These are phyloP conservation scores for Fusarium sp. DNA, from an alignment of 2,329 filamentous ascomycete species.

Conservation along the genomic window DNA sequence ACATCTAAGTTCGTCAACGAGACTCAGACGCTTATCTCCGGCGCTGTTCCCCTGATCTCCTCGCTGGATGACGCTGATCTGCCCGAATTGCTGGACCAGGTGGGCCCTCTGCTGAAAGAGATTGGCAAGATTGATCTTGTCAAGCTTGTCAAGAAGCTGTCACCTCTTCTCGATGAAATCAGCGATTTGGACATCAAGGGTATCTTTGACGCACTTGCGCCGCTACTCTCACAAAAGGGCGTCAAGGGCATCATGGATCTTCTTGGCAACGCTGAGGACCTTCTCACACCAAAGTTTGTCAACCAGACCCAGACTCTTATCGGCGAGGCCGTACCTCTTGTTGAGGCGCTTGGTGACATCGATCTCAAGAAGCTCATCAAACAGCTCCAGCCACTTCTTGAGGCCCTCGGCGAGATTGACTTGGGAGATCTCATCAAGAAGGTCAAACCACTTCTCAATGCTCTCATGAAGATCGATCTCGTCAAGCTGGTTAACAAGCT, in stretches of 20 bases:
- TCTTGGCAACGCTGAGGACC: slow-evolving; percentile 49
- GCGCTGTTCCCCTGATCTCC: slow-evolving; percentile 42
- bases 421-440: slow-evolving; percentile 46
- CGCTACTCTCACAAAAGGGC: slow-evolving; percentile 48
- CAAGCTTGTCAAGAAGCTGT: slow-evolving; percentile 44
- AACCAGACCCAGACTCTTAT: slow-evolving; percentile 48
- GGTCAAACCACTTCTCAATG: slow-evolving; percentile 46
- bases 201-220: slow-evolving; percentile 47
- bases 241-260: slow-evolving; percentile 50
- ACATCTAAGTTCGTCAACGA: slow-evolving; percentile 45
- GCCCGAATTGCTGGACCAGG: slow-evolving; percentile 39
- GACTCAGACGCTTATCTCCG: slow-evolving; percentile 43
- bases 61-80: slow-evolving; percentile 39
- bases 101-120: slow-evolving; percentile 46
- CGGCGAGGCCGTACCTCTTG: slow-evolving; percentile 50
- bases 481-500: slow-evolving; percentile 44
- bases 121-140: slow-evolving; percentile 47
- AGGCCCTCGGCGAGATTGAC: slow-evolving; percentile 49
- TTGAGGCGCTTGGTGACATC: slow-evolving; percentile 49
- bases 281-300: slow-evolving; percentile 47
- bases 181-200: slow-evolving; percentile 48
- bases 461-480: slow-evolving; percentile 47
- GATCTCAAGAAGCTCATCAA: slow-evolving; percentile 49
- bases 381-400: slow-evolving; percentile 46
- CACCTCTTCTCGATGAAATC: slow-evolving; percentile 46